phyloP scores from a whole-genome alignment of 2,329 filamentous ascomycete genomes.

The Aspergillus latus region DNA sequence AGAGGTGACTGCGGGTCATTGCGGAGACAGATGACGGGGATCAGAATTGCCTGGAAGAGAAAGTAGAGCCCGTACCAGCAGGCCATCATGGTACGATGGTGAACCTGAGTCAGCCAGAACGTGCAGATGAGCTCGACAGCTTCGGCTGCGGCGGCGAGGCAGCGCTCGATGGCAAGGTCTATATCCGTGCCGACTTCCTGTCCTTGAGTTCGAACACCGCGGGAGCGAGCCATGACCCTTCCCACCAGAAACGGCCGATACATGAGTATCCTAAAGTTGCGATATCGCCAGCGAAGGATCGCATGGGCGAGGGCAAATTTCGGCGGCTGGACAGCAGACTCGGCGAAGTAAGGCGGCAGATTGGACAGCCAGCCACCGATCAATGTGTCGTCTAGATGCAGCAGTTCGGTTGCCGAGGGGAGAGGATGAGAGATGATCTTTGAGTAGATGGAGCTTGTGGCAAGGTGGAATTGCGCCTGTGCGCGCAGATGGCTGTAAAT shows the following conservation, averaged over 20 bases:
- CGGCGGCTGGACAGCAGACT: conserved; percentile 21
- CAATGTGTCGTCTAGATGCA: conserved; percentile 26
- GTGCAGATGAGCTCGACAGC: not conserved
- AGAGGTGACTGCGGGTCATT: not conserved
- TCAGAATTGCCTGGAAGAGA: not conserved
- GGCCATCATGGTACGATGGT: not conserved
- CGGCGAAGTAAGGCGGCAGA: conserved; percentile 31
- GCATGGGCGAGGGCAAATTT: conserved; percentile 28
- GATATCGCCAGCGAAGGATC: conserved; percentile 32
- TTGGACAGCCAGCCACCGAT: conserved; percentile 30
- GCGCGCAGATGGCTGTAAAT: conserved; percentile 32
- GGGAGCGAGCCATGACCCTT: not conserved
- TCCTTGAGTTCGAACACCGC: not conserved
- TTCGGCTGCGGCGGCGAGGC: not conserved
- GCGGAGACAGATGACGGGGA: not conserved
- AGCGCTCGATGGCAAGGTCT: not conserved
- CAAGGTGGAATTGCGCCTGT: conserved; percentile 32
- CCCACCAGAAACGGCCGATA: conserved; percentile 29
- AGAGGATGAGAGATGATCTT: conserved; percentile 33
- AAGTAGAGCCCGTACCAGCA: not conserved
- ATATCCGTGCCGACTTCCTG: not conserved
- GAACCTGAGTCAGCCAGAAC: not conserved
- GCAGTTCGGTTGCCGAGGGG: conserved; percentile 30
- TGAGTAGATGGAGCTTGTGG: conserved; percentile 33
- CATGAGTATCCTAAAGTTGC: conserved; percentile 36